Evolutionary conservation across 129 eudicot genomes (phyloP), one percentile per base, ranked within the genome.

Genomic region (Chrysanthemum seticuspe): DNA sequence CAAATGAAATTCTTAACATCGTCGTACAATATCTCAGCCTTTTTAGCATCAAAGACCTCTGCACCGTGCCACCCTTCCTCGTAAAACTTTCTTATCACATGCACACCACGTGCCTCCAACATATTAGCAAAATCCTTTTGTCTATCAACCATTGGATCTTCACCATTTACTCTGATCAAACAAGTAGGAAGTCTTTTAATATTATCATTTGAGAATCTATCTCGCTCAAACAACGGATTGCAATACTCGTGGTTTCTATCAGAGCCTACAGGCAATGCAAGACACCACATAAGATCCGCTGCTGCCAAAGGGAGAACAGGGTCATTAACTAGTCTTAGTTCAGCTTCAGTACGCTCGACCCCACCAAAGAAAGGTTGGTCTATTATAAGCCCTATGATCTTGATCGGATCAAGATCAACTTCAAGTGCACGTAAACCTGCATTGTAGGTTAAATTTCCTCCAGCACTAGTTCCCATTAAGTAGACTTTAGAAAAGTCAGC

Each of bases 91-190:
- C 58, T 19, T 19, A 27, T 63, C 83, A 88, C 88, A 65, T 71
- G 77, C 83, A 76, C 90, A 11, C 88, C 88, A 31, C 66, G 76
- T 61, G 76, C 54, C 83, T 73, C 88, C 80, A 85, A 60, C 90
- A 85, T 60, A 64, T 75, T 44, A 27, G 74, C 87, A 44, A 85
- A 62, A 66, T 80, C 83, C 65, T 75, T 81, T 67, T 80, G 84
- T 67, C 76, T 57, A 52, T 88, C 91, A 2, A 78, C 67, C 63
- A 85, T 40, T 11, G 88, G 84, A 65, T 88, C 95, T n/a, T 78
- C 86, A 4, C 74, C 80, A 53, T 76, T 70, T 3, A 80, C 85
- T 27, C 82, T 80, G n/a, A 85, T 44, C 61, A 88, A 23, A 48
- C 82, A 72, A 65, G 45, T 68, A n/a, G 90, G 85, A 45, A 88